Percentiles rank a stretch among this genome's conserved stretches.
phyloP scores from a whole-genome alignment of 2,329 filamentous ascomycete species.

The Biscogniauxia sp. region DNA sequence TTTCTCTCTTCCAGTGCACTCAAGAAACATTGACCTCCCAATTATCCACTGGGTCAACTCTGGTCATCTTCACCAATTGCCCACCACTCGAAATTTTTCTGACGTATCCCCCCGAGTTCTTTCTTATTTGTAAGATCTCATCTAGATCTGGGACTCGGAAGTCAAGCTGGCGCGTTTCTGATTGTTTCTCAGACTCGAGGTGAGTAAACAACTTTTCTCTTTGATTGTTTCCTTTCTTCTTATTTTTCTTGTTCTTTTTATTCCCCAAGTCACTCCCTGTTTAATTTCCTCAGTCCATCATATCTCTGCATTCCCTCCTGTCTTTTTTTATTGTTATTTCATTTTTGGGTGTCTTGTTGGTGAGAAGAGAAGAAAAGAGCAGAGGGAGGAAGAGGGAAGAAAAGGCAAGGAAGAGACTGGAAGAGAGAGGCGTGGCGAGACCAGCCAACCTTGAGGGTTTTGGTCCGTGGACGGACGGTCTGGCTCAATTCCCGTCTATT shows the following conservation, averaged over 20 bases:
- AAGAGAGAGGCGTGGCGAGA: not conserved
- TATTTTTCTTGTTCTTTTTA: not conserved
- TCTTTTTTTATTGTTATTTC: not conserved
- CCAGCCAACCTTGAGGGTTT: not conserved
- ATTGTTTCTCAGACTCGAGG: conserved; percentile 8
- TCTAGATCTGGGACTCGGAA: conserved; percentile 9
- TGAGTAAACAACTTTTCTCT: conserved; percentile 10
- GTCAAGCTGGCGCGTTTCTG: conserved; percentile 8
- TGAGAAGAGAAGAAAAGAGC: not conserved
- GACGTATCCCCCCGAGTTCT: not conserved
- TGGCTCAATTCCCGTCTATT: not conserved
- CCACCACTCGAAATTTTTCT: not conserved
- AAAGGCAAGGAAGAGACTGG: too few relatives aligned
- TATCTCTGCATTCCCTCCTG: too few relatives aligned
- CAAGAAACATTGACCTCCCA: conserved; percentile 1
- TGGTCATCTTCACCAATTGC: not conserved
- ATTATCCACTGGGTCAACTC: not conserved
- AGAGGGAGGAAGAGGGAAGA: too few relatives aligned
- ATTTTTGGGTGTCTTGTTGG: not conserved
- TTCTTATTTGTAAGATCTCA: not conserved
- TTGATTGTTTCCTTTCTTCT: not conserved
- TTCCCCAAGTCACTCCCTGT: not conserved
- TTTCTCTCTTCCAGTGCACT: not conserved
- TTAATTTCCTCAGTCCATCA: not conserved
- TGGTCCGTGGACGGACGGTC: not conserved